A percentile compares a stretch with the other conserved stretches of the same genome.
Conservation (phyloP, 1,284 basidiomycete genomes). For the Cryptococcus depauperatus region DNA sequence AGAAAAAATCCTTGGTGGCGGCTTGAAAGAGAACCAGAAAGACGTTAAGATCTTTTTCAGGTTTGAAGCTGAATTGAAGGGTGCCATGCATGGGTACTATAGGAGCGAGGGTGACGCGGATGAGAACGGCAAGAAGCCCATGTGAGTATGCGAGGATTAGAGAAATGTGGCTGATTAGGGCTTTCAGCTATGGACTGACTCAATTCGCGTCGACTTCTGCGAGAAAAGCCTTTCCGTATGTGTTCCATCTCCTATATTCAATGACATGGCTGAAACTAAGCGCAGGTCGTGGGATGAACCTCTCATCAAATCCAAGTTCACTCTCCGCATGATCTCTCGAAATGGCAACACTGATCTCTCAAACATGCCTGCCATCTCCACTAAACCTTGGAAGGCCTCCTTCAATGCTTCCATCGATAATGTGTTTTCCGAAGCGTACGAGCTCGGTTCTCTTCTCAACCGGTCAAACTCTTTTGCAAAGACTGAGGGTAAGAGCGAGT, state of each 20-base stretch:
- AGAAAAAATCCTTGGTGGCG: conserved; percentile 55
- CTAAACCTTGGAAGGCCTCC: conserved; percentile 45
- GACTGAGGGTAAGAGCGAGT: conserved; percentile 44
- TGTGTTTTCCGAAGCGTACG: conserved; percentile 35
- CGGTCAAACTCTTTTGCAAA: conserved; percentile 25
- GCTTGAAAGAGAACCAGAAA: conserved; percentile 55
- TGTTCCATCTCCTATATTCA: conserved; percentile 22
- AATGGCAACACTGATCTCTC: conserved; percentile 56
- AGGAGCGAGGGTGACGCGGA: conserved; percentile 46
- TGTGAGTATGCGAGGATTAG: conserved; percentile 20
- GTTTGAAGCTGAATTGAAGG: conserved; percentile 55
- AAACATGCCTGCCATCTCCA: conserved; percentile 73
- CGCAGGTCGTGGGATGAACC: conserved; percentile 81
- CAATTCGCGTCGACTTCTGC: conserved; percentile 81
- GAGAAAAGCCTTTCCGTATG: conserved; percentile 62
- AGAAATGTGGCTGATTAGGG: not conserved
- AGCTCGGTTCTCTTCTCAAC: conserved; percentile 42
- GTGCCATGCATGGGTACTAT: conserved; percentile 54
- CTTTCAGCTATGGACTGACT: conserved; percentile 59
- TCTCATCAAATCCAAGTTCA: conserved; percentile 78
- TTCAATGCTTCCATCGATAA: conserved; percentile 29
- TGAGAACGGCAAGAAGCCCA: conserved; percentile 46
- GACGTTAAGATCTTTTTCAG: conserved; percentile 49
- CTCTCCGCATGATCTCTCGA: conserved; percentile 73
- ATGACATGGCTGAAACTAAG: conserved; percentile 8